Conservation (phyloP, 805 yeast species). For the Sugiyamaella mastotermitis region DNA sequence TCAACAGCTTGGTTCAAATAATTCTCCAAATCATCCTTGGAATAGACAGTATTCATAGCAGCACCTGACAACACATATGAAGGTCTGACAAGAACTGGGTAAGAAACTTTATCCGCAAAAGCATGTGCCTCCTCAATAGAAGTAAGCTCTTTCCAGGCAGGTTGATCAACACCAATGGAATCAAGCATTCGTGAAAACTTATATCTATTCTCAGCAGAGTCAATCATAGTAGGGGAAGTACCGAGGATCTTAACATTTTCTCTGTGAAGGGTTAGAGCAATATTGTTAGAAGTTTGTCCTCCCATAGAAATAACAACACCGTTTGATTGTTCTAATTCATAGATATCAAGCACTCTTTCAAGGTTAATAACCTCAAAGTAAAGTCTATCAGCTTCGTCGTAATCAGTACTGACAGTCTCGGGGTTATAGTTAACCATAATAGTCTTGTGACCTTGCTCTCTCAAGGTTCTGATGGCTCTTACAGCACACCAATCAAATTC, state of each 20-base stretch:
- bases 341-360: slow-evolving; percentile 91
- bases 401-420: slow-evolving; percentile 97
- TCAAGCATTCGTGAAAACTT: slow-evolving; percentile 97
- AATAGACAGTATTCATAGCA: slow-evolving; percentile 96
- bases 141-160: slow-evolving; percentile 97
- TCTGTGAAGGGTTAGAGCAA: slow-evolving; percentile 87
- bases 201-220: slow-evolving; percentile 95
- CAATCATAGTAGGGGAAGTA: slow-evolving; percentile 97
- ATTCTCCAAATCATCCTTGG: slow-evolving; percentile 78
- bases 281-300: slow-evolving; percentile 97
- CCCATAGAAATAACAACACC: slow-evolving; percentile 98
- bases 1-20: slow-evolving; percentile 92
- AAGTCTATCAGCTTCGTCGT: slow-evolving; percentile 94
- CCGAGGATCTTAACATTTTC: slow-evolving; percentile 94
- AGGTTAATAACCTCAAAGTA: slow-evolving; percentile 93
- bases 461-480: slow-evolving; percentile 87
- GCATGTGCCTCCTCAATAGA: slow-evolving; percentile 87
- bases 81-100: slow-evolving; percentile 96
- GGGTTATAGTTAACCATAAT: slow-evolving; percentile 98
- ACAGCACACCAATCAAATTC: slow-evolving; percentile 99
- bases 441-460: slow-evolving; percentile 81
- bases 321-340: slow-evolving; percentile 79
- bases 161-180: slow-evolving; percentile 94
- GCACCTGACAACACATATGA: slow-evolving; percentile 97
- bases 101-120: slow-evolving; percentile 84